Evolutionary conservation across 805 yeast genomes (phyloP), one percentile per base, ranked within the genome.

Genomic region (Brettanomyces custersianus): DNA sequence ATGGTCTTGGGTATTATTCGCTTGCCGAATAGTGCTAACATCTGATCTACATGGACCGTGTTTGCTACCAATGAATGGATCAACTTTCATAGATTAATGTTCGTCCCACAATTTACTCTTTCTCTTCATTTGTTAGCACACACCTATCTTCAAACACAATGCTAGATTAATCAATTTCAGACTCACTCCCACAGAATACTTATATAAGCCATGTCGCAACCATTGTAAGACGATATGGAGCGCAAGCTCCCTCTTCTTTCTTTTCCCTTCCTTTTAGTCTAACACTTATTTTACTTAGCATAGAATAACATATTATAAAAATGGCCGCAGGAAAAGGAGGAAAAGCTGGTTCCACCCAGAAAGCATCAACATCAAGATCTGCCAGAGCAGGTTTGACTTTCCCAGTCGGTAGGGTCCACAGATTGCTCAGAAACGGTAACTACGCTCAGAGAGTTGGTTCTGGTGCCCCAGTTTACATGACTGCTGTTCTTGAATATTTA

Each of bases 361-460:
- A 90, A 72, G 87, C 94, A 59, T 81, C 96, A 61, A 92, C 90
- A 73, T 83, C 96, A 39, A 86, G 97, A 80, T 90, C 97, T 54
- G 80, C 96, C 48, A 90, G 87, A 76, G 96, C 97, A 62, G 97
- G 96, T 67, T 78, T 90, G 62, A 85, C 94, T 57, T 90, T 90
- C 94, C 97, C 97, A 72, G 97, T 90, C 52, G 97, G 97, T 68
- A 88, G 97, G 80, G 92, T 90, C 54, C 96, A 90, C 75, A 80
- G 96, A 72, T 76, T 88, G 55, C 71, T 90, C 61, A 85, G 94
- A 79, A 86, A 82, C 71, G 96, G 95, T 65, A 85, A 88, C 80
- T 85, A 90, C 73, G 94, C 96, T 60, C 94, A 88, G 72, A 81
- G 97, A 74, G 81, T 90, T 55, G 96, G 97, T 77, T 87, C 96